Conservation (phyloP, 352 stramenopile genomes). For the Thraustochytrium striatum region DNA sequence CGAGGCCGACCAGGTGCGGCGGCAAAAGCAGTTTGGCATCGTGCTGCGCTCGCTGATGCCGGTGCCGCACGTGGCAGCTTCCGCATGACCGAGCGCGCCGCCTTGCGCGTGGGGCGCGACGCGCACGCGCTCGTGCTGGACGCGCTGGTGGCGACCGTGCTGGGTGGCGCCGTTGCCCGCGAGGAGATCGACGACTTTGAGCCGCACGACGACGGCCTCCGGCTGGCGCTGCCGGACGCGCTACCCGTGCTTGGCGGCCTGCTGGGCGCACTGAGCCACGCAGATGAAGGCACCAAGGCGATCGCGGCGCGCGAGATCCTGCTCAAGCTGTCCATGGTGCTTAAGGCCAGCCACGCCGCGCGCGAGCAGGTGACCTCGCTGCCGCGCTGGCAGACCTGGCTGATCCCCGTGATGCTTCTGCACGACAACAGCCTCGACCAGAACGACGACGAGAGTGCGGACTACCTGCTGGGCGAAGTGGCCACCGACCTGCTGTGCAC, state of each 20-base stretch:
- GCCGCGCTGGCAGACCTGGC: slow-evolving; percentile 36
- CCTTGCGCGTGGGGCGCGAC: slow-evolving; percentile 20
- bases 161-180: background rate
- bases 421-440: slow-evolving; percentile 40
- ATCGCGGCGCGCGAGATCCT: slow-evolving; percentile 39
- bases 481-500: slow-evolving; percentile 43
- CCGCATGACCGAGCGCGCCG: background rate
- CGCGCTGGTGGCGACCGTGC: slow-evolving; percentile 3
- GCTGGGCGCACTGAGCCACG: slow-evolving; percentile 33
- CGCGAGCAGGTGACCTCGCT: slow-evolving; percentile 40
- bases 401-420: slow-evolving; percentile 35
- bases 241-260: slow-evolving; percentile 23
- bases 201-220: slow-evolving; percentile 20
- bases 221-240: slow-evolving; percentile 22
- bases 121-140: slow-evolving; percentile 1
- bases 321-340: slow-evolving; percentile 5
- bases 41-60: slow-evolving; percentile 37
- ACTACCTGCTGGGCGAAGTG: slow-evolving; percentile 38
- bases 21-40: slow-evolving; percentile 41
- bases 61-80: slow-evolving; percentile 23
- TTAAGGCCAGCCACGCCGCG: slow-evolving; percentile 33
- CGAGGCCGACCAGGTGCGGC: background rate
- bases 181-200: slow-evolving; percentile 36
- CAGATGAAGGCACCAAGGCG: slow-evolving; percentile 29
- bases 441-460: slow-evolving; percentile 41